Base-by-base conservation (phyloP, 2,329 filamentous ascomycete species). In the Polytolypa hystricis region DNA sequence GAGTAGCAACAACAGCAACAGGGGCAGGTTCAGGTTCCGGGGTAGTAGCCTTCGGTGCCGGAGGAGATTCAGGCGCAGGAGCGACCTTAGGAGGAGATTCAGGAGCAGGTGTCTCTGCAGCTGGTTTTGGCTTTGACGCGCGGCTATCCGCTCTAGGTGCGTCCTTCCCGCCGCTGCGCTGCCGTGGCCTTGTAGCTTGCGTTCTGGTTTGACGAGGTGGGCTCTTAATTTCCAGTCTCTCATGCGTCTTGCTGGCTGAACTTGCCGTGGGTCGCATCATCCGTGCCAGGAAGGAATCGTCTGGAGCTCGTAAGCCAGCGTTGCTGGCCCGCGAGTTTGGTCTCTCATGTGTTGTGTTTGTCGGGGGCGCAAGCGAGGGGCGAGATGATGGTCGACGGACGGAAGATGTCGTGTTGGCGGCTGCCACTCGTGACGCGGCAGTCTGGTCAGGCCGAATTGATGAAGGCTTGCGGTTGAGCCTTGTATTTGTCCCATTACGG, bases 181-280 rank as follows among this genome's bases (percentile, higher is more conserved):
- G n/a, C n/a, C n/a, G n/a, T n/a, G n/a, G n/a, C n/a, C n/a, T n/a
- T n/a, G n/a, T n/a, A n/a, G n/a, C n/a, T 12, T 30, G 28, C 11
- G 15, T 30, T 30, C 8, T 14, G 14, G 11, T 30, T 8, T 7
- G 11, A 7, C 54, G 56, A 4, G 62, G 57, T 23, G 61, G 60
- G 32, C 55, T 60, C 41, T 57, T 62, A 4, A 51, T 33, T 17
- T 67, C 65, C 4, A 60, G 38, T 44, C 65, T 66, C 11, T 69
- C 66, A 33, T 68, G 64, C 10, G 55, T 51, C 44, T 70, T 70
- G 44, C 56, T 66, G 6, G 66, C 64, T 34, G 65, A 69, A 43
- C 65, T 67, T 20, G 65, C 61, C 9, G 66, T 70, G 15, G 66
- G 66, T 4, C 66, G 60, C 63, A 69, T 70, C 65, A 70, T 68